Evolutionary conservation across 1,284 basidiomycete species (phyloP), one percentile per base, ranked within the genome.

Genomic region (Ustilago sp.): DNA sequence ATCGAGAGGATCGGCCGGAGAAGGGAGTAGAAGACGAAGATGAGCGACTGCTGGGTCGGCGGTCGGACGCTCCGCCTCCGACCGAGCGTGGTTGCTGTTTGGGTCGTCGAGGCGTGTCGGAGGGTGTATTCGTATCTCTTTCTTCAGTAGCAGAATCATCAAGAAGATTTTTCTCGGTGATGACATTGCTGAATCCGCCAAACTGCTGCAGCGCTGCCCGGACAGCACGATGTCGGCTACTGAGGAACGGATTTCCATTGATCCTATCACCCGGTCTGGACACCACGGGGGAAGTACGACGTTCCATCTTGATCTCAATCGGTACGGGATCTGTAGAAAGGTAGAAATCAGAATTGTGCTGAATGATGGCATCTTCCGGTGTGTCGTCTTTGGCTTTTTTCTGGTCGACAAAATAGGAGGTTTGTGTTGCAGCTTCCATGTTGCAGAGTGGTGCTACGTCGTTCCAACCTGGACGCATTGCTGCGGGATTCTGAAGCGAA

Each of bases 381-480:
- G 74, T 76, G 2, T 59, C 55, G 2, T 64, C 55, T 3, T 43
- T 57, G 0, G 74, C 74, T 32, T 63, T 39, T 12, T 59, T 59
- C 43, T 77, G 47, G 58, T 73, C 69, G n/a, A 77, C 66, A 59
- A 66, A 73, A 58, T 72, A 56, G 8, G 17, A 52, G 9, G 69
- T 50, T 9, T 61, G 43, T 0, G 53, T 41, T 1, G 63, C 55
- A 15, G 63, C 57, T 34, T 63, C 45, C 67, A 74, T 69, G n/a
- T 63, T 48, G 48, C 68, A 55, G 4, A 74, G 52, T 2, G 64
- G 68, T 3, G 72, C 68, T 4, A 78, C 48, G 59, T 78, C 76
- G 57, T 68, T 66, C 76, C 76, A 78, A 8, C 76, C 76, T 12
- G 76, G 72, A 8, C 72, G 68, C 34, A 74, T 48, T 2, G 68